A percentile compares a stretch with the other conserved stretches of the same genome.
Evolutionary conservation across 1,284 basidiomycete genomes (phyloP).

Genomic region (Coniferiporia sulphurascens): DNA sequence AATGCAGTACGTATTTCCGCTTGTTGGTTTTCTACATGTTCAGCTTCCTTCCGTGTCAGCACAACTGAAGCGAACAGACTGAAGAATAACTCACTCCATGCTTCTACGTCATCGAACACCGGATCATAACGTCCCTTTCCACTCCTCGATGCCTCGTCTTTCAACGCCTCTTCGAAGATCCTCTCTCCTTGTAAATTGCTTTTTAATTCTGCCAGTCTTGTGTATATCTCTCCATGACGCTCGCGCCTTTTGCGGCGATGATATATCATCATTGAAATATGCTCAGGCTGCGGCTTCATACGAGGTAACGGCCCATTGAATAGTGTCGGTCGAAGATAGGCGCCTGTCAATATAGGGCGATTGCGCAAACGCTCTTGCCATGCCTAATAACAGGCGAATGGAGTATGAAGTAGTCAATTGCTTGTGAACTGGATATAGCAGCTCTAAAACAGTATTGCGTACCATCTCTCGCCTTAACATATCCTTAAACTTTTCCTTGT

Average conservation of each 20-base stretch:
- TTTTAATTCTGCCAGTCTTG: conserved; percentile 32
- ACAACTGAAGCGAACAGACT: neutral
- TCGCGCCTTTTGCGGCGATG: conserved; percentile 48
- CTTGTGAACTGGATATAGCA: neutral
- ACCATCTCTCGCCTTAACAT: conserved; percentile 50
- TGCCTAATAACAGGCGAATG: conserved; percentile 26
- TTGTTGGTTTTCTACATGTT: conserved; percentile 20
- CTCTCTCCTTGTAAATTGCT: conserved; percentile 50
- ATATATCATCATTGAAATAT: conserved; percentile 65
- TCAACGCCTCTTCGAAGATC: conserved; percentile 46
- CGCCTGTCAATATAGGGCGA: conserved; percentile 65
- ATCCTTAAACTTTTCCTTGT: conserved; percentile 43
- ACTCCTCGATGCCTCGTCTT: conserved; percentile 14
- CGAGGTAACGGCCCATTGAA: conserved; percentile 69
- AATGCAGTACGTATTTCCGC: conserved; percentile 32
- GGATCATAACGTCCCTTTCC: conserved; percentile 23
- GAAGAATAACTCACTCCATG: conserved; percentile 40
- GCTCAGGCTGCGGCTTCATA: conserved; percentile 68
- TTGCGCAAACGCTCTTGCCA: conserved; percentile 47
- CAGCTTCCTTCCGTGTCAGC: conserved; percentile 21
- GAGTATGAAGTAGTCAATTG: neutral
- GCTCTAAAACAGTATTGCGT: conserved; percentile 21
- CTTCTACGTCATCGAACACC: conserved; percentile 23
- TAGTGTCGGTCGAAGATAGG: conserved; percentile 53
- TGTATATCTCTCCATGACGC: conserved; percentile 35